Conservation (phyloP, 352 stramenopile species). For the Phytopythium mirpurense region DNA sequence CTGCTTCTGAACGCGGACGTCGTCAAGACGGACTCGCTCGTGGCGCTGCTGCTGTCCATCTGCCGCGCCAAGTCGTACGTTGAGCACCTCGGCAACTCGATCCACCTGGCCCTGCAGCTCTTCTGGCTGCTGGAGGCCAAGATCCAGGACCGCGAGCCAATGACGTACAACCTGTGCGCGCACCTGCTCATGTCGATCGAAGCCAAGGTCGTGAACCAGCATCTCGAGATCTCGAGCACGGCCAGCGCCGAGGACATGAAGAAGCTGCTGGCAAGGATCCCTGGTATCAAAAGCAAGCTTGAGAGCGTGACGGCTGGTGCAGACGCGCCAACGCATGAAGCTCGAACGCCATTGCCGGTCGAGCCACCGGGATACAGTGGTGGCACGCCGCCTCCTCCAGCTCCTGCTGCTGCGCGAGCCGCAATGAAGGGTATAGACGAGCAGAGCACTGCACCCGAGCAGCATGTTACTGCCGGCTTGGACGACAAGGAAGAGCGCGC, state of each 20-base stretch:
- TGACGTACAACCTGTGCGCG: constrained; percentile 71
- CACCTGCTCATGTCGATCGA: constrained; percentile 83
- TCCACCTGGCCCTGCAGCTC: constrained; percentile 58
- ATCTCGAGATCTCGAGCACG: constrained; percentile 48
- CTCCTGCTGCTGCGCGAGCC: background rate
- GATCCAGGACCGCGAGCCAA: constrained; percentile 63
- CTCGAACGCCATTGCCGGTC: background rate
- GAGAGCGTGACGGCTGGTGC: constrained; percentile 16
- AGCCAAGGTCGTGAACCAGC: constrained; percentile 76
- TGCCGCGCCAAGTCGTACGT: constrained; percentile 73
- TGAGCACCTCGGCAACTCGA: constrained; percentile 75
- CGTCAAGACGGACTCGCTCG: constrained; percentile 55
- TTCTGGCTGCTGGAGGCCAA: constrained; percentile 79
- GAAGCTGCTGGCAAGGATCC: constrained; percentile 46
- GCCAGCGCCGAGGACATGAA: constrained; percentile 29
- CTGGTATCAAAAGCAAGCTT: constrained; percentile 46
- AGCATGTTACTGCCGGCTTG: background rate
- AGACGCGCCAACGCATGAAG: background rate
- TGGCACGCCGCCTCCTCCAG: background rate
- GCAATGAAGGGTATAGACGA: background rate
- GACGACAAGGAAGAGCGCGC: constrained; percentile 31
- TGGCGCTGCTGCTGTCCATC: constrained; percentile 71
- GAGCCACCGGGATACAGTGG: background rate
- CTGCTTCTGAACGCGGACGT: constrained; percentile 62
- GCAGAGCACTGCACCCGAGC: background rate